Percentiles rank a stretch among this genome's conserved stretches.
phyloP scores from a whole-genome alignment of 257 asterid species.

The Gynochthodes officinalis region DNA sequence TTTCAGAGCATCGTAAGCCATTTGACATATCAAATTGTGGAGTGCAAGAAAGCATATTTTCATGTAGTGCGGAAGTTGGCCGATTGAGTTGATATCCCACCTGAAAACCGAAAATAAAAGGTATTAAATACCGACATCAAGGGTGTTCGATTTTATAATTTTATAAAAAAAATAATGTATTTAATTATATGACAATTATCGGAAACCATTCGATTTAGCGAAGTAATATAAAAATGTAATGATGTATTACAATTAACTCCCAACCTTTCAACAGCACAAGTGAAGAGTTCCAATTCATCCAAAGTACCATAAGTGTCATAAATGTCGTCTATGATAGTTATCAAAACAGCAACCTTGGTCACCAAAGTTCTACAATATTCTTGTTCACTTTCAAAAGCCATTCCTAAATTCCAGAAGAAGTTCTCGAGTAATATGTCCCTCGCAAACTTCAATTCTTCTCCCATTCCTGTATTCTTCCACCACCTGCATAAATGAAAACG shows the following conservation, averaged over 20 bases:
- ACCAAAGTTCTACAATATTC: slow-evolving; percentile 3
- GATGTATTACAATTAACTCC: too few relatives aligned
- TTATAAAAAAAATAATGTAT: too few relatives aligned
- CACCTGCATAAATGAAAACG: not conserved
- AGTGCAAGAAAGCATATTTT: slow-evolving; percentile 19
- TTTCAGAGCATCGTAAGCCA: slow-evolving; percentile 18
- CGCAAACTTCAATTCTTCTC: not conserved
- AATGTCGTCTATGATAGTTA: slow-evolving; percentile 5
- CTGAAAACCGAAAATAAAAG: not conserved
- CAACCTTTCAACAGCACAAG: slow-evolving; percentile 7
- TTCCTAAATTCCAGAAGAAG: slow-evolving; percentile 8
- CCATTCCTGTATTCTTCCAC: slow-evolving; percentile 7
- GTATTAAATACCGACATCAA: too few relatives aligned
- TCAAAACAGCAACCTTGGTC: not conserved
- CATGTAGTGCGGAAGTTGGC: slow-evolving; percentile 26
- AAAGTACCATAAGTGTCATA: slow-evolving; percentile 2
- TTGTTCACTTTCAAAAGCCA: not conserved
- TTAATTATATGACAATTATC: too few relatives aligned
- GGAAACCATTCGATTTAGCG: too few relatives aligned
- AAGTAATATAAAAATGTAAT: too few relatives aligned
- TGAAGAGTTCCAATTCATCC: slow-evolving; percentile 7
- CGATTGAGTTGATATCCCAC: slow-evolving; percentile 18
- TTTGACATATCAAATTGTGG: slow-evolving; percentile 9
- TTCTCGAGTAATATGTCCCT: slow-evolving; percentile 12
- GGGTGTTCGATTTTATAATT: too few relatives aligned